A percentile compares a stretch with the other conserved stretches of the same genome.
phyloP scores from a whole-genome alignment of 2,329 filamentous ascomycete genomes.

The Lasiodiplodia hormozganensis region DNA sequence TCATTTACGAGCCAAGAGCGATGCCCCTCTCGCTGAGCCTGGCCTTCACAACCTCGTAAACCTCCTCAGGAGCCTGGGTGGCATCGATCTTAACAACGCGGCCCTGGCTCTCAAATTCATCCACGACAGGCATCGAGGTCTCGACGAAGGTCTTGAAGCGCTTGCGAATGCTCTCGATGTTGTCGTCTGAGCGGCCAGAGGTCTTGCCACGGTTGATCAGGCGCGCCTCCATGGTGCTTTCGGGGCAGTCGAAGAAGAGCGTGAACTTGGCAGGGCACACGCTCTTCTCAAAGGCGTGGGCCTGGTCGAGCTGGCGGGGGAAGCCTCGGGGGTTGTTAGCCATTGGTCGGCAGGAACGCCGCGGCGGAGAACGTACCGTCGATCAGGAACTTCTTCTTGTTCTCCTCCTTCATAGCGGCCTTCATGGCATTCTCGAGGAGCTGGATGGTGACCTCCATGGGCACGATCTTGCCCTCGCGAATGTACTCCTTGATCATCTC shows the following conservation, averaged over 20 bases:
- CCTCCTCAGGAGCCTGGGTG: constrained; percentile 69
- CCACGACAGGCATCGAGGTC: constrained; percentile 96
- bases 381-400: constrained; percentile 75
- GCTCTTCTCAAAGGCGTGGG: constrained; percentile 86
- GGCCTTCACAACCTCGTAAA: constrained; percentile 63
- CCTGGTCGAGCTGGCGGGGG: constrained; percentile 97
- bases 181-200: constrained; percentile 89
- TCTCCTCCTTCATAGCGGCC: constrained; percentile 64
- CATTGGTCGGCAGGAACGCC: neutral
- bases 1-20: constrained; percentile 6
- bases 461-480: constrained; percentile 92
- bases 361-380: constrained; percentile 54
- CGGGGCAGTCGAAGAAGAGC: constrained; percentile 92
- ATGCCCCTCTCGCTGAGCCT: constrained; percentile 55
- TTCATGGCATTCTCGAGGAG: constrained; percentile 94
- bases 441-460: constrained; percentile 97
- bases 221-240: constrained; percentile 83
- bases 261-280: constrained; percentile 86
- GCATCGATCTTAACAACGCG: constrained; percentile 84
- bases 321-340: constrained; percentile 64
- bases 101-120: constrained; percentile 77
- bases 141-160: constrained; percentile 93
- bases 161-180: constrained; percentile 94
- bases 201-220: constrained; percentile 92
- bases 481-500: constrained; percentile 93